Evolutionary conservation across 352 stramenopile genomes (phyloP).

Genomic region (Globisporangium emineosum): DNA sequence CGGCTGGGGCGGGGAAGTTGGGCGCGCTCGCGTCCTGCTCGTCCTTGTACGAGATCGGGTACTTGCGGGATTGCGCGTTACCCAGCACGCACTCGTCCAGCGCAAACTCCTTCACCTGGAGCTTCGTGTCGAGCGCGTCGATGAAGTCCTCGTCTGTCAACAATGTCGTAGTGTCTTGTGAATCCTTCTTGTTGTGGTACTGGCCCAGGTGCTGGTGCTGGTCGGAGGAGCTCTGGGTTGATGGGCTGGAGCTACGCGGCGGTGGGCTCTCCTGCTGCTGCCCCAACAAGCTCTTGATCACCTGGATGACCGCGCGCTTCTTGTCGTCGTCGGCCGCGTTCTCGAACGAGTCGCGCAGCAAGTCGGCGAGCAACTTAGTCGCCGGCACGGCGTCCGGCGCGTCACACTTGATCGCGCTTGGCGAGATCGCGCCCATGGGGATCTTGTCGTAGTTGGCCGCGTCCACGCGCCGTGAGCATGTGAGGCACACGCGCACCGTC

Average conservation of each 20-base stretch:
- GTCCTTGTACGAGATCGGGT: slow-evolving; percentile 30
- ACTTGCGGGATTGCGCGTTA: slow-evolving; percentile 29
- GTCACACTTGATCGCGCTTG: slow-evolving; percentile 26
- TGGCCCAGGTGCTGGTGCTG: no score
- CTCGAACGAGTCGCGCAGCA: slow-evolving; percentile 39
- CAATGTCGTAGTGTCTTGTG: not conserved
- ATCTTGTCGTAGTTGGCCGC: slow-evolving; percentile 48
- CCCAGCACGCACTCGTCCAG: slow-evolving; percentile 28
- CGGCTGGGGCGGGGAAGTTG: slow-evolving; percentile 23
- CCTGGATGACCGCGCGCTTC: slow-evolving; percentile 37
- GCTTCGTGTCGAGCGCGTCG: slow-evolving; percentile 1
- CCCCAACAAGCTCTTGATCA: slow-evolving; percentile 54
- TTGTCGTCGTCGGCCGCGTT: slow-evolving; percentile 30
- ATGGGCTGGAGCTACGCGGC: not conserved
- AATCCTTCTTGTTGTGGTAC: not conserved
- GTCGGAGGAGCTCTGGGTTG: not conserved
- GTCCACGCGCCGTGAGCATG: slow-evolving; percentile 54
- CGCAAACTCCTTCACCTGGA: slow-evolving; percentile 21
- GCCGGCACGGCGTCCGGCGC: slow-evolving; percentile 17
- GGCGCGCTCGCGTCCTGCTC: slow-evolving; percentile 15
- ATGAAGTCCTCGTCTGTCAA: slow-evolving; percentile 6
- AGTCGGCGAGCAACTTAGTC: slow-evolving; percentile 30
- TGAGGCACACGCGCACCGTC: slow-evolving; percentile 41
- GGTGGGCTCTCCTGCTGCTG: slow-evolving; percentile 13
- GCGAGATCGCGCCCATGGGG: slow-evolving; percentile 20